phyloP scores from a whole-genome alignment of 2,329 filamentous ascomycete genomes.

The Penicillium brasilianum region DNA sequence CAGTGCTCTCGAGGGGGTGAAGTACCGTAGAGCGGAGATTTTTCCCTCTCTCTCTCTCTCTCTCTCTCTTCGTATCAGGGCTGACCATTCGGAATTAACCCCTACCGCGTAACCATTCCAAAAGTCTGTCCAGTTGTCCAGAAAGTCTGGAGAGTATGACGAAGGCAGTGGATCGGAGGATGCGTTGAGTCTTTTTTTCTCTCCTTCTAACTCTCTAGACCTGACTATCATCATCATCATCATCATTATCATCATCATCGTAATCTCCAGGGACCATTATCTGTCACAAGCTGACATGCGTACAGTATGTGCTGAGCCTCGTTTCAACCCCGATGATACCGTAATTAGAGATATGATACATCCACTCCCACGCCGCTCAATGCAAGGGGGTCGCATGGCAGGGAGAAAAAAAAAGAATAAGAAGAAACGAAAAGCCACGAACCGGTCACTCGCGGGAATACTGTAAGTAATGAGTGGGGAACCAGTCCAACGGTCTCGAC shows the following conservation, averaged over 20 bases:
- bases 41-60: no score
- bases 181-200: not conserved
- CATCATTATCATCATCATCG: not conserved
- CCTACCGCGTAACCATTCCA: conserved; percentile 29
- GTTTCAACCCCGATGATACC: not conserved
- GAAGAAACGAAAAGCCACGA: not conserved
- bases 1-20: not conserved
- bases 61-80: conserved; percentile 15
- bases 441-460: conserved; percentile 1
- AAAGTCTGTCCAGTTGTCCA: conserved; percentile 8
- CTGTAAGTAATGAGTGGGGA: not conserved
- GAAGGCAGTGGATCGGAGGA: conserved; percentile 11
- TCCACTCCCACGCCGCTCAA: conserved; percentile 19
- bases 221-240: not conserved
- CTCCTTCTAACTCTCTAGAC: no score
- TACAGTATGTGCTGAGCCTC: not conserved
- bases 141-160: conserved; percentile 26
- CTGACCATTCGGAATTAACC: conserved; percentile 31
- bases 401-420: conserved; percentile 4
- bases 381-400: conserved; percentile 29
- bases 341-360: conserved; percentile 23
- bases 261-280: not conserved
- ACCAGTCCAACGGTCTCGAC: conserved; percentile 19
- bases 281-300: not conserved
- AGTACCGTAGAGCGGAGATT: conserved; percentile 14